phyloP scores from a whole-genome alignment of 2,329 filamentous ascomycete species.

The Ceratocystis colombiana region DNA sequence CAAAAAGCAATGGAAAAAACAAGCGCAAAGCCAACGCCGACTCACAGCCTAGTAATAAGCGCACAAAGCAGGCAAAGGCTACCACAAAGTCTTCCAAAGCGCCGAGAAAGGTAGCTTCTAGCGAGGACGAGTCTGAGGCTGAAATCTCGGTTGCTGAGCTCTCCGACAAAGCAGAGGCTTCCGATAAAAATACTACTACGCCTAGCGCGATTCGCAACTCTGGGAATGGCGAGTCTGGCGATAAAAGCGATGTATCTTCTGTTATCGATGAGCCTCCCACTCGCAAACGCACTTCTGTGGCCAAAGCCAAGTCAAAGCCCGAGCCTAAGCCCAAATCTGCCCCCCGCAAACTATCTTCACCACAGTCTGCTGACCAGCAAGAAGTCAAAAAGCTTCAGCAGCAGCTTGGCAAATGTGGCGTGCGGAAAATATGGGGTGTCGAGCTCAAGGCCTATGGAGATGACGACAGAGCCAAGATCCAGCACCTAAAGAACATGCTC shows the following conservation, averaged over 20 bases:
- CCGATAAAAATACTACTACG: slow-evolving; percentile 13
- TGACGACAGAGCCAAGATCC: slow-evolving; percentile 68
- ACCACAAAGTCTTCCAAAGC: neutral
- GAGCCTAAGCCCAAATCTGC: slow-evolving; percentile 34
- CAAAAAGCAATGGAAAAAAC: slow-evolving; percentile 18
- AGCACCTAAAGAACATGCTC: slow-evolving; percentile 69
- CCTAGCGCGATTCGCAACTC: slow-evolving; percentile 26
- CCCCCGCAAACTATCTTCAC: neutral
- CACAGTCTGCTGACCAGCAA: slow-evolving; percentile 47
- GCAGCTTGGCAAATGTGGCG: slow-evolving; percentile 79
- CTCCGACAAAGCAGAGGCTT: neutral
- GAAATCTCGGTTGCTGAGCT: slow-evolving; percentile 11
- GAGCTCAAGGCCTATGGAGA: slow-evolving; percentile 67
- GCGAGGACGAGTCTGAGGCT: slow-evolving; percentile 24
- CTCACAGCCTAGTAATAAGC: slow-evolving; percentile 21
- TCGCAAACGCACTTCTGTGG: slow-evolving; percentile 33
- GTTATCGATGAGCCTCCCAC: slow-evolving; percentile 64
- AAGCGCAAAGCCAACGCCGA: slow-evolving; percentile 34
- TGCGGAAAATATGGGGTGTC: slow-evolving; percentile 82
- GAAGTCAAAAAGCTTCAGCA: slow-evolving; percentile 83
- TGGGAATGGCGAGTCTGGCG: slow-evolving; percentile 30
- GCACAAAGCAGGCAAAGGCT: slow-evolving; percentile 24
- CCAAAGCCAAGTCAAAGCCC: slow-evolving; percentile 29
- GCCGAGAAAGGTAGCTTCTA: neutral
- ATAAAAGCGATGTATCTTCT: slow-evolving; percentile 51